Evolutionary conservation across 2,329 filamentous ascomycete species (phyloP), one percentile per base, ranked within the genome.

Genomic region (Aspergillus pseudoglaucus): DNA sequence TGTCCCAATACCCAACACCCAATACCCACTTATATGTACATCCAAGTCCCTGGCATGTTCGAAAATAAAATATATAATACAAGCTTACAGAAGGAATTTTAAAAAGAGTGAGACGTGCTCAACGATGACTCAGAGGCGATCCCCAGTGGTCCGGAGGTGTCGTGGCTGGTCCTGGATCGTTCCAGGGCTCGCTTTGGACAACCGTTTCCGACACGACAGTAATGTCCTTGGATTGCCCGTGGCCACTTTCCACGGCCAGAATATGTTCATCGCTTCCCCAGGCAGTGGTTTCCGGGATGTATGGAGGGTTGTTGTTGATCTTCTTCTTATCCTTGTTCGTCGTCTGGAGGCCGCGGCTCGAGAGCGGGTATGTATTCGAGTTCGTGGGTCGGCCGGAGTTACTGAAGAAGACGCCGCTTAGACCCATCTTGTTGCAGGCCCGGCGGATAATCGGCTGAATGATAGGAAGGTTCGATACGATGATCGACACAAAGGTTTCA

Each of bases 401-500:
- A 20, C 57, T 62, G 44, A 64, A 61, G 6, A 66, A 47, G 4
- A 45, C 47, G 14, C 33, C n/a, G 7, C 53, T 56, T n/a, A 65
- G 57, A 35, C 59, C 60, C 4, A 64, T 50, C 40, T 56, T 59
- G 44, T 49, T 53, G 42, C 59, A 57, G 4, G 46, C 46, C 10
- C 46, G 54, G 15, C 61, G 59, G 41, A 67, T 54, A 1, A 66
- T 46, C 2, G 62, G 65, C 45, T 69, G 65, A 27, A 72, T 63
- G 42, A 72, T 65, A 2, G 70, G 70, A 1, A 69, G 43, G 47
- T 73, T 72, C n/a, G 60, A 58, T 14, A 73, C 62, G 17, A 71
- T 51, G 8, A 72, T 65, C 4, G 67, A 65, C 45, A 73, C 66
- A 39, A 73, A 72, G 7, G 67, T 66, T 55, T 72, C 70, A 42